phyloP scores from a whole-genome alignment of 495 filamentous ascomycete genomes.

The Cercophora sp. region DNA sequence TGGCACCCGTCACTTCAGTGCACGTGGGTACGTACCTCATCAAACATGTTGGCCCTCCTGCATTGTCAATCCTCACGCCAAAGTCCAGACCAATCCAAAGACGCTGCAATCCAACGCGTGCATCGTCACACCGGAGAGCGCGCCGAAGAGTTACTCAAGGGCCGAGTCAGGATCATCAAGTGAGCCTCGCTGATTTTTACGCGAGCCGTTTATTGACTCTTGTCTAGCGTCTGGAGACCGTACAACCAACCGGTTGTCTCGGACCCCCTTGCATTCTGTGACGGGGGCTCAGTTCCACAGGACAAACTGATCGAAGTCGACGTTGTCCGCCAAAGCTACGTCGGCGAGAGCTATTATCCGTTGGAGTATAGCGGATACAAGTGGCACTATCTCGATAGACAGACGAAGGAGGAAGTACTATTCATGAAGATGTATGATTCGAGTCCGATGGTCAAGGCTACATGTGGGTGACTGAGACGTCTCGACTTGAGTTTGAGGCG shows the following conservation, averaged over 20 bases:
- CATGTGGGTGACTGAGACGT: no score
- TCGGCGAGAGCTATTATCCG: slow-evolving; percentile 8
- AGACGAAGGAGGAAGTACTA: slow-evolving; percentile 5
- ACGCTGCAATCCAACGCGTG: slow-evolving; percentile 1
- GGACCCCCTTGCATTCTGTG: slow-evolving; percentile 6
- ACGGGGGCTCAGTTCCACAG: slow-evolving; percentile 2
- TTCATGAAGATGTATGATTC: slow-evolving; percentile 12
- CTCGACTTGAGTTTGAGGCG: no score
- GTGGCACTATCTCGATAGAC: slow-evolving; percentile 6
- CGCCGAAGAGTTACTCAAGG: neutral
- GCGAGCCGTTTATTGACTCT: no score
- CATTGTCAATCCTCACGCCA: neutral
- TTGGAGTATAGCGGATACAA: neutral
- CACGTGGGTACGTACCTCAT: slow-evolving; percentile 4
- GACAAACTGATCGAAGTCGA: neutral
- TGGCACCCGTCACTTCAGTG: slow-evolving; percentile 6
- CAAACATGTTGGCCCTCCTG: neutral
- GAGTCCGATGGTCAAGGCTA: neutral
- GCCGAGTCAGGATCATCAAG: slow-evolving; percentile 11
- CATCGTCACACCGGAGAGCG: neutral
- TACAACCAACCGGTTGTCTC: neutral
- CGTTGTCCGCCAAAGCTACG: slow-evolving; percentile 3
- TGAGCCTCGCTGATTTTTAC: neutral
- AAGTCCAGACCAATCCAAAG: slow-evolving; percentile 4
- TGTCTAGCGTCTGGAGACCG: slow-evolving; percentile 9